These are phyloP conservation scores for Aspergillus sp. DNA, from an alignment of 2,329 filamentous ascomycete species.

Conservation along the genomic window DNA sequence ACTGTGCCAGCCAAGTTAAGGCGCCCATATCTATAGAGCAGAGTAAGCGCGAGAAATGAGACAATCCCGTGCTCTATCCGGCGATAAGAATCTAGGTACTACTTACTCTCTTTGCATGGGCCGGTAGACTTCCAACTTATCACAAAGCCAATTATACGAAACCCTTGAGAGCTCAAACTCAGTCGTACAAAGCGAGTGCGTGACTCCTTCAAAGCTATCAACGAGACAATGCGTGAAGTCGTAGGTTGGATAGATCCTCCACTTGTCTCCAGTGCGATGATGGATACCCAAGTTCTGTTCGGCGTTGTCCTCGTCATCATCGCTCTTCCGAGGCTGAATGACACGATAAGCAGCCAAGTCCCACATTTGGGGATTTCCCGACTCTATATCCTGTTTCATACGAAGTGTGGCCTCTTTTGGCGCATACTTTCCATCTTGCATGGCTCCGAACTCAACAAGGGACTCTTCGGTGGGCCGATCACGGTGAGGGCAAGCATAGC, in stretches of 20 bases:
- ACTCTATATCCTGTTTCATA: neutral
- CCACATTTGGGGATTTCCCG: neutral
- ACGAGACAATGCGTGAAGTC: neutral
- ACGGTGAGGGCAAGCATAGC: neutral
- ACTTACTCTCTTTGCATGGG: neutral
- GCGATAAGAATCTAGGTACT: too few relatives aligned
- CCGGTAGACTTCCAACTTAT: neutral
- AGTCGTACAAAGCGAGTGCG: neutral
- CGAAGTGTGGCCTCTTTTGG: neutral
- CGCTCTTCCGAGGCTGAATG: neutral
- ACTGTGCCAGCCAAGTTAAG: constrained; percentile 81
- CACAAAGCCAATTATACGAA: neutral
- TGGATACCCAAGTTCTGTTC: neutral
- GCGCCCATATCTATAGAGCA: constrained; percentile 57
- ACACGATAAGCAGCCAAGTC: neutral
- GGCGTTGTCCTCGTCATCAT: too few relatives aligned
- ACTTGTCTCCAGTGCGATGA: neutral
- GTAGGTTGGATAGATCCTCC: neutral
- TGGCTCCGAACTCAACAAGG: neutral
- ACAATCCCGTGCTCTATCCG: neutral
- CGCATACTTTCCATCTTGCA: neutral
- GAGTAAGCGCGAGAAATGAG: neutral
- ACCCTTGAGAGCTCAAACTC: neutral
- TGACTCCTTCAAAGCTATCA: neutral
- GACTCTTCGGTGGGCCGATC: neutral